A percentile compares a stretch with the other conserved stretches of the same genome.
Evolutionary conservation across 495 filamentous ascomycete species (phyloP).

Genomic region (Neurospora sp.): DNA sequence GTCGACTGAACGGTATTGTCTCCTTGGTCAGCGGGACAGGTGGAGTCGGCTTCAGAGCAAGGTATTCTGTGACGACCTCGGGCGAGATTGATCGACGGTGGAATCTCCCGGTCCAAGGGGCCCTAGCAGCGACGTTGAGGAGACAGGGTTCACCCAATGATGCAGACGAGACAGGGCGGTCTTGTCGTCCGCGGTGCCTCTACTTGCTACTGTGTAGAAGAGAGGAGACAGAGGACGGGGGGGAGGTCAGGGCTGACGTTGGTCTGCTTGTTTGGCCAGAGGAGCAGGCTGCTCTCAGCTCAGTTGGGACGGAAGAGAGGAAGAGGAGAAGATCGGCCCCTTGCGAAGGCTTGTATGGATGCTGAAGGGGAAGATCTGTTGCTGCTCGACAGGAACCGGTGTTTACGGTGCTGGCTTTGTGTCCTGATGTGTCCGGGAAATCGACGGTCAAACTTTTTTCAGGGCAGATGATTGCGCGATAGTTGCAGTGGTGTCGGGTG

Average conservation of each 20-base stretch:
- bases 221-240: constrained; percentile 4
- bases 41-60: constrained; percentile 29
- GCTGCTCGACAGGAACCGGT: background rate
- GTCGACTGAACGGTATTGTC: constrained; percentile 33
- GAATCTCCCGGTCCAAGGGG: constrained; percentile 28
- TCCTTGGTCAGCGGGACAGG: constrained; percentile 34
- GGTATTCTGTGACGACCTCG: constrained; percentile 33
- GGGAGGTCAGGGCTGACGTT: constrained; percentile 24
- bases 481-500: constrained; percentile 1
- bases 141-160: constrained; percentile 23
- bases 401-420: constrained; percentile 1
- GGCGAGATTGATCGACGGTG: constrained; percentile 36
- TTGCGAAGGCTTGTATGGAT: background rate
- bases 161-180: constrained; percentile 10
- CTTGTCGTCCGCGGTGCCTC: background rate
- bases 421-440: constrained; percentile 21
- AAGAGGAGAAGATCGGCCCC: background rate
- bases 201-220: background rate
- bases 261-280: constrained; percentile 1
- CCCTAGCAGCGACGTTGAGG: constrained; percentile 13
- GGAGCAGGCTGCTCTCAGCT: constrained; percentile 6
- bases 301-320: constrained; percentile 4
- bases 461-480: constrained; percentile 16
- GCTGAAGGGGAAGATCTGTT: background rate
- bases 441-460: constrained; percentile 23